A percentile compares a stretch with the other conserved stretches of the same genome.
These are phyloP conservation scores for Tolypocladium capitatum DNA, from an alignment of 2,329 filamentous ascomycete genomes.

Conservation along the genomic window DNA sequence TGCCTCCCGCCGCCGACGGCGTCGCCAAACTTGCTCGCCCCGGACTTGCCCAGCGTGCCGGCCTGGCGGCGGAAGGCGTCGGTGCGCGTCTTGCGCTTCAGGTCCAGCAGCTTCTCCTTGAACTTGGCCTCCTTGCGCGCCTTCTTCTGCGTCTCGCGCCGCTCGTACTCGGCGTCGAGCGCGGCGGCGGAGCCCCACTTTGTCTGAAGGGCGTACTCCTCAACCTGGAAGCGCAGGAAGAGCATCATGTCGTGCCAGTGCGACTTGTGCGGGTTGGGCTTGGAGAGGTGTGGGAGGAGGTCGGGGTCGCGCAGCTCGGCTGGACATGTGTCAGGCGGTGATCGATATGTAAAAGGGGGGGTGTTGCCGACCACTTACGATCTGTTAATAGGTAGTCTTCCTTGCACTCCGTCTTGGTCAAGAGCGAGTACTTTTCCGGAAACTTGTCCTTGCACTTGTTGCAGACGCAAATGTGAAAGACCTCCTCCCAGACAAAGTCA, in stretches of 20 bases:
- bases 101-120: conserved; percentile 70
- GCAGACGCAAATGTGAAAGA: conserved; percentile 66
- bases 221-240: conserved; percentile 84
- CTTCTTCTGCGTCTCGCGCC: conserved; percentile 67
- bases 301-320: conserved; percentile 84
- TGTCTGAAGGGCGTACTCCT: conserved; percentile 76
- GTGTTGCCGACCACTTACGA: conserved; percentile 38
- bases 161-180: conserved; percentile 78
- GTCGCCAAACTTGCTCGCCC: conserved; percentile 59
- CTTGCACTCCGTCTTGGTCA: conserved; percentile 93
- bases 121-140: conserved; percentile 83
- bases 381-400: conserved; percentile 95
- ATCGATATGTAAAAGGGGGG: conserved; percentile 1
- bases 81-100: conserved; percentile 87
- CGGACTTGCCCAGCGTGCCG: conserved; percentile 40
- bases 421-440: conserved; percentile 84
- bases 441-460: conserved; percentile 73
- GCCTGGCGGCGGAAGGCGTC: conserved; percentile 73
- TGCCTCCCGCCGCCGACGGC: conserved; percentile 58
- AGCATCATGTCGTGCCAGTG: conserved; percentile 99
- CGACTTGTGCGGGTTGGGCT: conserved; percentile 87
- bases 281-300: conserved; percentile 73
- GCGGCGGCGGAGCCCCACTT: conserved; percentile 88
- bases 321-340: conserved; percentile 13
- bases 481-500: conserved; percentile 88